Base-by-base conservation (phyloP, 139 green algal species). In the Pycnococcus provasolii region DNA sequence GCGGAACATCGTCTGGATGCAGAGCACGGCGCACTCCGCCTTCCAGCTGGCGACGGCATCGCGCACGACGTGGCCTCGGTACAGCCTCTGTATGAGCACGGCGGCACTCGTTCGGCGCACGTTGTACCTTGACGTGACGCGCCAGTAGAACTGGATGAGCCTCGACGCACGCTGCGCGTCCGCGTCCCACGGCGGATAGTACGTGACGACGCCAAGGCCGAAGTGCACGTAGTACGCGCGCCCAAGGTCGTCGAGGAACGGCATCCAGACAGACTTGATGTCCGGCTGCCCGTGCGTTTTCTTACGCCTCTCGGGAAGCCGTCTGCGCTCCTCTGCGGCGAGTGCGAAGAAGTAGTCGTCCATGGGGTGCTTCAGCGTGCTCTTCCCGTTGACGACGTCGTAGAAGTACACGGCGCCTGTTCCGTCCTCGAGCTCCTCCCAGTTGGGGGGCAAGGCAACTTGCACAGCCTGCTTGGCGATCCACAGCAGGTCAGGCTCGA, bases 261-360 rank as follows among this genome's bases (percentile, higher is more conserved):
- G 64, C 64, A 71, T 55, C 64, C 64, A 71, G 42, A 46, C 26
- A 13, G 8, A n/a, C 8, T 58, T 58, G 13, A 58, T 8, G 13
- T 7, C 43, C 43, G 39, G 13, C 9, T 11, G 42, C 0, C 9
- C 39, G 13, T 11, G 11, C n/a, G 7, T 39, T 39, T 26, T 9
- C n/a, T n/a, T 15, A 9, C 61, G 61, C 26, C n/a, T 26, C n/a
- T 37, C 62, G 8, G 11, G 9, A 62, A 67, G n/a, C 37, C 15
- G 37, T 9, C 6, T 42, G 64, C 53, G 40, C 26, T 67, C 60
- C 43, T 59, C 62, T 8, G 53, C 43, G 43, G 64, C 66, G 26
- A 72, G 66, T 11, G 66, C 66, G 55, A 57, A 72, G n/a, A 72
- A 72, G 66, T 72, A 72, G 53, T 72, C 66, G 66, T 72, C 66